Percentiles rank a stretch among this genome's conserved stretches.
Evolutionary conservation across 2,329 filamentous ascomycete species (phyloP).

Genomic region (Ophiobolus disseminans): DNA sequence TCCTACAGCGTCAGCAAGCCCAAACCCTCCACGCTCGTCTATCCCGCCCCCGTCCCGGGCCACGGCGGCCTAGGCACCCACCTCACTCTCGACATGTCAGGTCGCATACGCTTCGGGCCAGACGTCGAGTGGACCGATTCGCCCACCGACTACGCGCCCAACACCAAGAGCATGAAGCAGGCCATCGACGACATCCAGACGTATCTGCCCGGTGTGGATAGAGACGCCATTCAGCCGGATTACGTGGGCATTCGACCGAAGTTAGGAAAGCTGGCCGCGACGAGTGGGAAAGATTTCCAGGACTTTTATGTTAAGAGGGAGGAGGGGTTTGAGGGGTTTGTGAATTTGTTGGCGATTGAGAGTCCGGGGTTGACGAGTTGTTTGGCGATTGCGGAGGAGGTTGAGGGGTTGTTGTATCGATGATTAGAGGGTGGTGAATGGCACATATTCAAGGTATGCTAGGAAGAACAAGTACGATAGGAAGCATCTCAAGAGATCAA

Average conservation of each 20-base stretch:
- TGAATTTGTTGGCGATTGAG: slow-evolving; percentile 92
- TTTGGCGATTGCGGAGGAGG: slow-evolving; percentile 83
- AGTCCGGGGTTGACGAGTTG: slow-evolving; percentile 89
- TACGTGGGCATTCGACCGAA: slow-evolving; percentile 95
- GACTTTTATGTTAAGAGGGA: slow-evolving; percentile 86
- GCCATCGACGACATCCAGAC: slow-evolving; percentile 77
- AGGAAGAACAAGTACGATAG: no score
- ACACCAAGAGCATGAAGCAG: slow-evolving; percentile 65
- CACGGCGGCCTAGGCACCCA: slow-evolving; percentile 89
- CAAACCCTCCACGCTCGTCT: slow-evolving; percentile 75
- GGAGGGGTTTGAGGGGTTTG: slow-evolving; percentile 79
- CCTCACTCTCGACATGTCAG: slow-evolving; percentile 85
- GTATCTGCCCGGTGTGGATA: slow-evolving; percentile 79
- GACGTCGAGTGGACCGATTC: slow-evolving; percentile 91
- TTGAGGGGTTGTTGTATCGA: slow-evolving; percentile 63
- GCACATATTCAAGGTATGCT: no score
- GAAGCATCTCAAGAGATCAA: no score
- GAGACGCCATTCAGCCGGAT: slow-evolving; percentile 72
- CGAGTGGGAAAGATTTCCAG: slow-evolving; percentile 70
- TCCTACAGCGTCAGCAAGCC: slow-evolving; percentile 74
- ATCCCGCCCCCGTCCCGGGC: slow-evolving; percentile 84
- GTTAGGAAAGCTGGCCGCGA: slow-evolving; percentile 69
- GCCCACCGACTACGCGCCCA: slow-evolving; percentile 74
- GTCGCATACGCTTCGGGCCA: slow-evolving; percentile 87
- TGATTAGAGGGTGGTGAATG: no score